phyloP scores from a whole-genome alignment of 345 rosid genomes.

The Salix udensis region DNA sequence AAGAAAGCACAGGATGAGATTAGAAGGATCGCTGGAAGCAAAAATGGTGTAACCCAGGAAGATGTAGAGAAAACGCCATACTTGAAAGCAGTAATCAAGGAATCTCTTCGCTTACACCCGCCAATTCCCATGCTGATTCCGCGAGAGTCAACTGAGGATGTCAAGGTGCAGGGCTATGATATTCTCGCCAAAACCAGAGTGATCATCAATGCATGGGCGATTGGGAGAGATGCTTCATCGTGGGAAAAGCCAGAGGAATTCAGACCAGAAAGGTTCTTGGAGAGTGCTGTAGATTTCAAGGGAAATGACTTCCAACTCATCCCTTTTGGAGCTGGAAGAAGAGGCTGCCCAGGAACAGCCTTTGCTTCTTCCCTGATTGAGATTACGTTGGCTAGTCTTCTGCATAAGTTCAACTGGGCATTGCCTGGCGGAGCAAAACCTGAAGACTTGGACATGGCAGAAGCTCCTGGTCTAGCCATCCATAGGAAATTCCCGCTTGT shows the following conservation, averaged over 20 bases:
- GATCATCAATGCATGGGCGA: constrained; percentile 26
- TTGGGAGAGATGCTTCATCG: constrained; percentile 31
- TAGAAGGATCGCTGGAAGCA: not conserved
- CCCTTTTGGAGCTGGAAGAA: constrained; percentile 41
- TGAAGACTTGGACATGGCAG: constrained; percentile 30
- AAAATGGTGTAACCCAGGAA: not conserved
- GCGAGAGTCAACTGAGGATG: constrained; percentile 20
- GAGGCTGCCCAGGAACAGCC: constrained; percentile 30
- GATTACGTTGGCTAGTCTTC: constrained; percentile 28
- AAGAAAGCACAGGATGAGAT: constrained; percentile 24
- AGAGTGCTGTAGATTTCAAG: constrained; percentile 21
- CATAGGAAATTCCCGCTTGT: constrained; percentile 28
- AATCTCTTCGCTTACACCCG: constrained; percentile 36
- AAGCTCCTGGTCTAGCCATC: constrained; percentile 21
- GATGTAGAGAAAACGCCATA: constrained; percentile 23
- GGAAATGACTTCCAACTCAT: constrained; percentile 35
- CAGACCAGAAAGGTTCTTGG: constrained; percentile 38
- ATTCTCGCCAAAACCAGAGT: constrained; percentile 26
- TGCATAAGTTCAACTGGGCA: constrained; percentile 34
- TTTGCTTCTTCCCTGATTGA: constrained; percentile 22
- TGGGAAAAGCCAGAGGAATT: constrained; percentile 34
- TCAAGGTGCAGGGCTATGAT: constrained; percentile 25
- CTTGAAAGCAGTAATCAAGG: constrained; percentile 39
- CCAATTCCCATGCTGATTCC: constrained; percentile 39
- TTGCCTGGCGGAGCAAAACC: constrained; percentile 19